These are phyloP conservation scores for Saposhnikovia divaricata DNA, from an alignment of 129 eudicot genomes.

Conservation along the genomic window DNA sequence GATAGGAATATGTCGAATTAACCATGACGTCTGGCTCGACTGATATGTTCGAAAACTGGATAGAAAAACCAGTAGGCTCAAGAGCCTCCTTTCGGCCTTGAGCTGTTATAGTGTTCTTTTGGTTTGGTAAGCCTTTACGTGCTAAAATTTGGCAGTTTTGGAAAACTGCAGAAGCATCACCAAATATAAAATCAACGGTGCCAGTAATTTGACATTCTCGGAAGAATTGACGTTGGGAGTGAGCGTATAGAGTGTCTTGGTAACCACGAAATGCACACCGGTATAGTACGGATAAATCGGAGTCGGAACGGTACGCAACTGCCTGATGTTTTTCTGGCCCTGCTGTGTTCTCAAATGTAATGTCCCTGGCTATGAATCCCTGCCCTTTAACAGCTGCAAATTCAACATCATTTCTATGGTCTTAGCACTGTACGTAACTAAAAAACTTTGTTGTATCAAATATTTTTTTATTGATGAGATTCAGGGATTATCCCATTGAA, in stretches of 20 bases:
- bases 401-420: background rate
- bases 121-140: constrained; percentile 65
- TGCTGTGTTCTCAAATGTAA: constrained; percentile 77
- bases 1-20: constrained; percentile 33
- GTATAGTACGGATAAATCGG: constrained; percentile 67
- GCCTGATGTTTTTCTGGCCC: constrained; percentile 94
- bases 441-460: background rate
- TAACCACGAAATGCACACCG: constrained; percentile 68
- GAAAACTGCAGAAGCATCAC: constrained; percentile 61
- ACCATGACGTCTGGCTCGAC: constrained; percentile 40
- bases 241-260: constrained; percentile 89
- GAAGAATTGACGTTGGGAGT: constrained; percentile 74
- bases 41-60: constrained; percentile 69
- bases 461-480: too few species aligned
- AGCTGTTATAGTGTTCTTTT: constrained; percentile 83
- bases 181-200: constrained; percentile 85
- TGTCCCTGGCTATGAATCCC: constrained; percentile 78
- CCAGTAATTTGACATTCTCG: constrained; percentile 74
- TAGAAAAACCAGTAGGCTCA: constrained; percentile 61
- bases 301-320: constrained; percentile 68
- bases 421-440: background rate
- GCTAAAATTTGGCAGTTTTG: constrained; percentile 68
- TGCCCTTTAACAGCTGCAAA: constrained; percentile 63
- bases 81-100: constrained; percentile 62
- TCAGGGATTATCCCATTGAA: background rate